Evolutionary conservation across 129 eudicot species (phyloP).

Genomic region (Tanacetum coccineum): DNA sequence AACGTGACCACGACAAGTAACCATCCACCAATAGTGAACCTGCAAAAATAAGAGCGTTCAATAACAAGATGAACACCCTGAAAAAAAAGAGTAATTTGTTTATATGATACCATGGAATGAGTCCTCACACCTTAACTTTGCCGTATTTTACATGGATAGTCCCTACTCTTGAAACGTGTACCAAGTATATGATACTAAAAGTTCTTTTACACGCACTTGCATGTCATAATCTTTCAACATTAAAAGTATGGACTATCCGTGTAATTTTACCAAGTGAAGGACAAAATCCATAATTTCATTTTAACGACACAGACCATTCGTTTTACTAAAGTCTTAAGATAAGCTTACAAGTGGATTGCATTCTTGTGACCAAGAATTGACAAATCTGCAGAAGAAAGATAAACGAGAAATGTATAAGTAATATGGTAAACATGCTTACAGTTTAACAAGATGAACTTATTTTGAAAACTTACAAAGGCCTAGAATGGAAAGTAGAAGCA

Average conservation of each 20-base stretch:
- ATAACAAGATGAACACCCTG: conserved; percentile 17
- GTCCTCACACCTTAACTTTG: too few relatives aligned
- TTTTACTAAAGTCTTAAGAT: background rate
- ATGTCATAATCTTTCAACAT: too few relatives aligned
- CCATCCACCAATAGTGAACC: conserved; percentile 96
- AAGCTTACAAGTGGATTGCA: conserved; percentile 72
- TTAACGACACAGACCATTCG: too few relatives aligned
- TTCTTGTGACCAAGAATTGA: conserved; percentile 68
- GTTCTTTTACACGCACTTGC: too few relatives aligned
- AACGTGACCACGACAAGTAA: too few relatives aligned
- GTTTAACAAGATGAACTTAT: background rate
- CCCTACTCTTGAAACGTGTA: too few relatives aligned
- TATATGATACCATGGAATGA: too few relatives aligned
- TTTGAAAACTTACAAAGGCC: conserved; percentile 73
- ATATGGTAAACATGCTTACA: background rate
- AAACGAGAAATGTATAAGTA: background rate
- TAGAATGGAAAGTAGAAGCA: conserved; percentile 68
- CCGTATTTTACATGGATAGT: too few relatives aligned
- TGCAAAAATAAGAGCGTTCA: conserved; percentile 33
- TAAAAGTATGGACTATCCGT: too few relatives aligned
- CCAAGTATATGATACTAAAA: too few relatives aligned
- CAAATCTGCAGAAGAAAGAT: conserved; percentile 40
- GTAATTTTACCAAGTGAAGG: too few relatives aligned
- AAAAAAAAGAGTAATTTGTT: conserved; percentile 13
- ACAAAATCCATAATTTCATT: too few relatives aligned